Percentiles rank a stretch among this genome's conserved stretches.
phyloP scores from a whole-genome alignment of 2,329 filamentous ascomycete species.

The Sclerotinia trifoliorum region DNA sequence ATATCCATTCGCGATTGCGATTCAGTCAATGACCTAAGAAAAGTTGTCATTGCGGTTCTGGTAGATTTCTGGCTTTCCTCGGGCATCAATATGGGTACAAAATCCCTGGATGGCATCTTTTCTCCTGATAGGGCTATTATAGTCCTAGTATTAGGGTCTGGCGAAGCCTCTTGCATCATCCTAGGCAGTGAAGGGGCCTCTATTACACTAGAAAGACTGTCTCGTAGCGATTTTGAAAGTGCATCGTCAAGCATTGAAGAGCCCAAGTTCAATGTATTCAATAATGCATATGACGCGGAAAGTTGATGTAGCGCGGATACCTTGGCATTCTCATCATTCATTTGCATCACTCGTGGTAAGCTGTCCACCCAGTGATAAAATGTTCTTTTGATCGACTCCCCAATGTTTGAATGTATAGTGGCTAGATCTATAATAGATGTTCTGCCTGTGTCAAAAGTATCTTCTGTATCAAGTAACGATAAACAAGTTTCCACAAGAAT shows the following conservation, averaged over 20 bases:
- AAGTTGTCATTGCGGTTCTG: slow-evolving; percentile 53
- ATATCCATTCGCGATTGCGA: slow-evolving; percentile 60
- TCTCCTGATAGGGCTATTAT: slow-evolving; percentile 33
- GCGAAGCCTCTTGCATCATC: slow-evolving; percentile 35
- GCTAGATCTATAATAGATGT: slow-evolving; percentile 60
- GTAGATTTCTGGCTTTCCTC: slow-evolving; percentile 67
- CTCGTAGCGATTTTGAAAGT: slow-evolving; percentile 67
- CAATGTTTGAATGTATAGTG: slow-evolving; percentile 59
- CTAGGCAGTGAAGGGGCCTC: slow-evolving; percentile 29
- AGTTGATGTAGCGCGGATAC: slow-evolving; percentile 71
- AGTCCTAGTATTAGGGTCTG: slow-evolving; percentile 38
- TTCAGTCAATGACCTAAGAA: slow-evolving; percentile 56
- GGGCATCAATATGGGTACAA: slow-evolving; percentile 60
- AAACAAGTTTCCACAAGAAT: slow-evolving; percentile 82
- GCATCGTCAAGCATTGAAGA: slow-evolving; percentile 66
- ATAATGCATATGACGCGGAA: slow-evolving; percentile 66
- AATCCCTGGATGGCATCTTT: slow-evolving; percentile 41
- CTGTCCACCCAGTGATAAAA: slow-evolving; percentile 80
- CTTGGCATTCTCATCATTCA: slow-evolving; percentile 77
- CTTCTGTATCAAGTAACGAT: slow-evolving; percentile 56
- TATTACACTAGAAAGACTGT: slow-evolving; percentile 58
- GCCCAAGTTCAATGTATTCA: slow-evolving; percentile 62
- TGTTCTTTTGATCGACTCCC: slow-evolving; percentile 64
- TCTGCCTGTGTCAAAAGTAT: slow-evolving; percentile 38
- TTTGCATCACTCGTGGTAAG: slow-evolving; percentile 79